A percentile compares a stretch with the other conserved stretches of the same genome.
These are phyloP conservation scores for Elongisporangium undulatum DNA, from an alignment of 352 stramenopile genomes.

Conservation along the genomic window DNA sequence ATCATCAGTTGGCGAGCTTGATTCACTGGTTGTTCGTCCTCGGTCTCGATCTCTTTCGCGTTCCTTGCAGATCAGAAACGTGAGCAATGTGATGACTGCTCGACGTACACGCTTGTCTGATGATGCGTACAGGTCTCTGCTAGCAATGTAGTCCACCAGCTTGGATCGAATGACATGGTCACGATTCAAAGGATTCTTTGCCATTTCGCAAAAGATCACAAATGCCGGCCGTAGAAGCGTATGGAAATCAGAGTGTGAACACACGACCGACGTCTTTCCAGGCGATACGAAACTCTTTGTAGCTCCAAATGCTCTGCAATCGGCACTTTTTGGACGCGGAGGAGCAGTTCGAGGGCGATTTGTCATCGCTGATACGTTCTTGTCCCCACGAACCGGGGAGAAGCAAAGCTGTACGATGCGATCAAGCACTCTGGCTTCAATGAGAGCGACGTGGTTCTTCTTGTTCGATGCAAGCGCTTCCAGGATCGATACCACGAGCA, in stretches of 20 bases:
- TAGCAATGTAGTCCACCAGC: slow-evolving; percentile 51
- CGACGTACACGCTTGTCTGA: slow-evolving; percentile 58
- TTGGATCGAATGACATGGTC: slow-evolving; percentile 62
- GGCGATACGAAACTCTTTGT: background rate
- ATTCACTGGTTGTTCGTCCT: background rate
- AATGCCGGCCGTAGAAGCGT: slow-evolving; percentile 36
- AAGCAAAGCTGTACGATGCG: slow-evolving; percentile 57
- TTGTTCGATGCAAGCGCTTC: slow-evolving; percentile 43
- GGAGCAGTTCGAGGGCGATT: background rate
- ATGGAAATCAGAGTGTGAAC: slow-evolving; percentile 12
- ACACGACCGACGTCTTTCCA: slow-evolving; percentile 5
- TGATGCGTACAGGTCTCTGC: slow-evolving; percentile 45
- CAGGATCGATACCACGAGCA: slow-evolving; percentile 56
- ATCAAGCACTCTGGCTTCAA: slow-evolving; percentile 38
- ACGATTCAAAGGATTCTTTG: slow-evolving; percentile 46
- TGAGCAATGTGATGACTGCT: slow-evolving; percentile 52
- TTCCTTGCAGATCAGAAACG: slow-evolving; percentile 54
- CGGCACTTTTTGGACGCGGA: background rate
- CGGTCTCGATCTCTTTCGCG: slow-evolving; percentile 27
- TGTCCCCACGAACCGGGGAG: slow-evolving; percentile 1
- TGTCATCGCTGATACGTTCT: background rate
- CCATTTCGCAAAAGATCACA: slow-evolving; percentile 56
- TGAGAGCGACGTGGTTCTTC: slow-evolving; percentile 46
- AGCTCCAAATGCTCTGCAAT: background rate
- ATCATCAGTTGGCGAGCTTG: background rate